Base-by-base conservation (phyloP, 2,329 filamentous ascomycete genomes). In the Colletotrichum tanaceti region DNA sequence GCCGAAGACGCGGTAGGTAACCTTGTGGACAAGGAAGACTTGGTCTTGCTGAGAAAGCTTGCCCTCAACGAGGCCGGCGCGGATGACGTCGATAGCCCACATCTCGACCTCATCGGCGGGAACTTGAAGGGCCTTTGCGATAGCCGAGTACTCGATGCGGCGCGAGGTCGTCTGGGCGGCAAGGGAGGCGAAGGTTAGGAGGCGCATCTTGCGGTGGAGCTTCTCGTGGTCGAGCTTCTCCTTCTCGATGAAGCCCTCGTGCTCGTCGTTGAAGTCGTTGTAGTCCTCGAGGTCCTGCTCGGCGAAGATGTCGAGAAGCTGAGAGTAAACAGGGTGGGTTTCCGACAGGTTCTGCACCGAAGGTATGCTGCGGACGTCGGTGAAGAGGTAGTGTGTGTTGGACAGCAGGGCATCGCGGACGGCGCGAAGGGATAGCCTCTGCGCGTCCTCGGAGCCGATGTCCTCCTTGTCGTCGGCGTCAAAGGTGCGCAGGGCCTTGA, bases 61-160 rank as follows among this genome's bases (percentile, higher is more conserved):
- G 78, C 96, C 96, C 85, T 99, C 96, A 60, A 99, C 93, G 44
- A 99, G 89, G 41, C 94, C 94, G 55, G 94, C 93, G 73, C 96
- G 93, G 82, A 99, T 98, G 74, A 97, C 94, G 79, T 99, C 96
- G 76, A 99, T 99, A 73, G 97, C 93, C 96, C 96, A 99, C 87
- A 95, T 92, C 86, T 99, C 96, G 49, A 98, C 93, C 72, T 98
- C 93, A 72, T 92, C 90, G 54, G 83, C 78, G 53, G 93, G 90
- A 64, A 99, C 90, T 81, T 96, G 91, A 54, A 99, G 89, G 6
- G 93, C 91, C 77, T 91, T 91, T 72, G 92, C 89, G 77, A 99
- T 98, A 76, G 88, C 88, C 73, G 87, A 86, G 83, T 99, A 99
- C 70, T 95, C 91, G 61, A 99, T 91, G 76, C 96, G 93, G 76